These are phyloP conservation scores for Yarrowia bubula DNA, from an alignment of 805 yeast species.

Conservation along the genomic window DNA sequence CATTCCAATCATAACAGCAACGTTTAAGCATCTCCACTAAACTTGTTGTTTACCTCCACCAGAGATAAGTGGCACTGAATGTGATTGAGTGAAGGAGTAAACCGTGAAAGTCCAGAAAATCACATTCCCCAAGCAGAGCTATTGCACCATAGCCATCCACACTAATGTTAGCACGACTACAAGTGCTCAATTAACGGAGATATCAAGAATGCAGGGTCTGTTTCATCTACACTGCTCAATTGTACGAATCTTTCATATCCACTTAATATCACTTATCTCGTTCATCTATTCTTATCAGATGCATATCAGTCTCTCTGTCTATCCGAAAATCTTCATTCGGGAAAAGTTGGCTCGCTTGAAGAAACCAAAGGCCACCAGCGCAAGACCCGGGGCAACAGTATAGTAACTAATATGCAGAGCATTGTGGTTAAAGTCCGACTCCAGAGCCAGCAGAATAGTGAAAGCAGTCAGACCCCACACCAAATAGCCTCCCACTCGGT, in stretches of 20 bases:
- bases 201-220: not conserved
- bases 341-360: constrained; percentile 25
- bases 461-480: constrained; percentile 27
- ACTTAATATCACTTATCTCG: not conserved
- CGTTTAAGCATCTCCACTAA: too few relatives aligned
- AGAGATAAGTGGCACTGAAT: too few relatives aligned
- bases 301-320: not conserved
- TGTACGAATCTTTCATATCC: not conserved
- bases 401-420: constrained; percentile 30
- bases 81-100: too few relatives aligned
- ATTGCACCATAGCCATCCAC: too few relatives aligned
- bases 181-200: too few relatives aligned
- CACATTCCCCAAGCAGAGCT: too few relatives aligned
- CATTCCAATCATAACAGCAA: too few relatives aligned
- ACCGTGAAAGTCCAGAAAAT: too few relatives aligned
- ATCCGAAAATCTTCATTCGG: constrained; percentile 27
- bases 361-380: constrained; percentile 25
- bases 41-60: too few relatives aligned
- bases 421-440: constrained; percentile 31
- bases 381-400: constrained; percentile 26
- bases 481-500: constrained; percentile 36
- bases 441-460: constrained; percentile 31
- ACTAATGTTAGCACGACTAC: too few relatives aligned
- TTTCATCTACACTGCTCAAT: not conserved
- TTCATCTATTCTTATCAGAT: not conserved